Evolutionary conservation across 257 asterid genomes (phyloP).

Genomic region (Solanum appendiculatum): DNA sequence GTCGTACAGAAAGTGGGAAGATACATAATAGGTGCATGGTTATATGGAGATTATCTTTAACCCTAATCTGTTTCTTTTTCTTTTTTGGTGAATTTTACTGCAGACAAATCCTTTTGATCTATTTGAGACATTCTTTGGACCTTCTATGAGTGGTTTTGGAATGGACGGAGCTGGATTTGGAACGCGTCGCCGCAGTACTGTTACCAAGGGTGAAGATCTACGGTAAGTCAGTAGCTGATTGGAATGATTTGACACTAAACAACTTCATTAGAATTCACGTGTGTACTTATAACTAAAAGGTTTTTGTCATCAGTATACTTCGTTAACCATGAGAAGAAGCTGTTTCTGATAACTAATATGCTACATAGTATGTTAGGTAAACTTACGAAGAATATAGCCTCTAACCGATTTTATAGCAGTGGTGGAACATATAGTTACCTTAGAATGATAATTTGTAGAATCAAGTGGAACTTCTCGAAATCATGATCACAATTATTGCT

Average conservation of each 20-base stretch:
- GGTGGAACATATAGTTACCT: not conserved
- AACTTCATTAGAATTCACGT: not conserved
- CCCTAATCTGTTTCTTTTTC: not conserved
- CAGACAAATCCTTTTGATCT: conserved; percentile 96
- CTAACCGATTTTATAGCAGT: not conserved
- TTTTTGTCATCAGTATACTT: not conserved
- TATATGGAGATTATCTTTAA: not conserved
- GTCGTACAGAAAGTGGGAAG: not conserved
- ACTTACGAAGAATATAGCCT: not conserved
- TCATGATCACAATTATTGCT: not conserved
- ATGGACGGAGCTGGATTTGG: conserved; percentile 61
- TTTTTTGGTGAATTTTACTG: conserved; percentile 15
- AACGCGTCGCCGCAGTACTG: conserved; percentile 68
- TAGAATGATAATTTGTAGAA: not conserved
- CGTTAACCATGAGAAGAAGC: not conserved
- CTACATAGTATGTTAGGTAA: not conserved
- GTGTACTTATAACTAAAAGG: not conserved
- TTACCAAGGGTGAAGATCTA: conserved; percentile 89
- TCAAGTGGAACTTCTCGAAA: not conserved
- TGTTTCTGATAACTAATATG: not conserved
- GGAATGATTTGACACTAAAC: not conserved
- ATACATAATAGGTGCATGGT: not conserved
- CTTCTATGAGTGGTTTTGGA: conserved; percentile 79
- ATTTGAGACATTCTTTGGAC: conserved; percentile 96
- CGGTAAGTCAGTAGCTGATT: conserved; percentile 59